These are phyloP conservation scores for Tricholoma saponaceum DNA, from an alignment of 768 basidiomycete genomes.

Conservation along the genomic window DNA sequence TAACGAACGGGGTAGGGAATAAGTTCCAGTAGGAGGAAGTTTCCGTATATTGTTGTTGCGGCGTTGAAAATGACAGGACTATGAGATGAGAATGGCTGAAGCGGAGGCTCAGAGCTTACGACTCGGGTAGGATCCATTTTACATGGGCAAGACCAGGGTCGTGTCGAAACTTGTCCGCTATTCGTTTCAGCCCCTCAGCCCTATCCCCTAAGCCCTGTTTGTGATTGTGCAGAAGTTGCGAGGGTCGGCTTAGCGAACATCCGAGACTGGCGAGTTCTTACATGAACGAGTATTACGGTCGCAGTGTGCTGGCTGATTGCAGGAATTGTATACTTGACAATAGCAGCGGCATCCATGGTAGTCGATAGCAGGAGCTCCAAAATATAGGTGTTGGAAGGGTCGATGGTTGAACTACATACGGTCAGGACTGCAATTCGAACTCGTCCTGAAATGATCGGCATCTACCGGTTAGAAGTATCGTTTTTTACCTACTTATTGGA, in stretches of 20 bases:
- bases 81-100: constrained; percentile 1
- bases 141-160: constrained; percentile 61
- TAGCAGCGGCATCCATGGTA: constrained; percentile 28
- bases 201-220: constrained; percentile 71
- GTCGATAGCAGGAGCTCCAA: constrained; percentile 7
- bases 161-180: constrained; percentile 61
- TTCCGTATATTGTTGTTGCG: not conserved
- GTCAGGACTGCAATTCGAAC: constrained; percentile 21
- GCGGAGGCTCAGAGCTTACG: constrained; percentile 40
- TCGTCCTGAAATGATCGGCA: constrained; percentile 39
- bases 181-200: constrained; percentile 72
- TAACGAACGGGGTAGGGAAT: not conserved
- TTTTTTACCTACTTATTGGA: not conserved
- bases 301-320: constrained; percentile 69
- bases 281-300: constrained; percentile 88
- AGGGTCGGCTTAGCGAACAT: not conserved
- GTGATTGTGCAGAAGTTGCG: constrained; percentile 3
- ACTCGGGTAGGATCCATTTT: constrained; percentile 89
- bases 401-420: too few species aligned
- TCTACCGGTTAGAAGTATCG: constrained; percentile 30
- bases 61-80: not conserved
- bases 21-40: constrained; percentile 1
- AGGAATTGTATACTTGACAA: constrained; percentile 48
- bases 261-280: constrained; percentile 31
- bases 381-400: constrained; percentile 2